phyloP scores from a whole-genome alignment of 352 stramenopile species.

The Globisporangium heterothallicum region DNA sequence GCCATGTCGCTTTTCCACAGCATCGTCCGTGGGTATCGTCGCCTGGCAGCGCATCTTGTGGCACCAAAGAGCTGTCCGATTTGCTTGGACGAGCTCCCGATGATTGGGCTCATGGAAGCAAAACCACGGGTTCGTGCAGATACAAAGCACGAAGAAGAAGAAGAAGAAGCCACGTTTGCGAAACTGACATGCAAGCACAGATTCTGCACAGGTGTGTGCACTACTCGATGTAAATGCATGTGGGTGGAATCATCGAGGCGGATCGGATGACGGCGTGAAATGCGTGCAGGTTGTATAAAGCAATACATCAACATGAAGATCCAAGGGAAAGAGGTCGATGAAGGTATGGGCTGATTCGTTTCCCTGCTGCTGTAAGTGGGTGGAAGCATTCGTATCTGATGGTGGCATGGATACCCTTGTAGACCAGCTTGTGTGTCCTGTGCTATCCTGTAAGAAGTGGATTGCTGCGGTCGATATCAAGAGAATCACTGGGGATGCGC shows the following conservation, averaged over 20 bases:
- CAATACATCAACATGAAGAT: conserved; percentile 62
- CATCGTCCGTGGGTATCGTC: conserved; percentile 49
- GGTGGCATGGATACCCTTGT: background rate
- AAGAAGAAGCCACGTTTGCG: conserved; percentile 23
- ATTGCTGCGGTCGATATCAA: conserved; percentile 34
- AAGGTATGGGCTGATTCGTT: no score
- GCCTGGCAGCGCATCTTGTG: conserved; percentile 42
- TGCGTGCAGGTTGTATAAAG: conserved; percentile 33
- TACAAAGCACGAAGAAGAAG: conserved; percentile 8
- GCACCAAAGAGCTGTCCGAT: conserved; percentile 40
- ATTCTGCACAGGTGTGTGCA: conserved; percentile 37
- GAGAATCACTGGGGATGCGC: conserved; percentile 20
- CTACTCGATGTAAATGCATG: background rate
- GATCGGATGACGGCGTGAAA: background rate
- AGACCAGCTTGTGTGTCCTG: conserved; percentile 68
- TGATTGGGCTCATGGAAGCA: conserved; percentile 29
- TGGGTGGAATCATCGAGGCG: background rate
- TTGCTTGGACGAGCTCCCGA: conserved; percentile 51
- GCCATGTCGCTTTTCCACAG: conserved; percentile 30
- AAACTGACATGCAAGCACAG: conserved; percentile 53
- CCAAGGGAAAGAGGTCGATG: conserved; percentile 47
- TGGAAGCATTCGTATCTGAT: no score
- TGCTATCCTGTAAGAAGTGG: conserved; percentile 38
- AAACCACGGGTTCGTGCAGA: conserved; percentile 23
- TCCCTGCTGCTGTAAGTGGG: no score